Conservation (phyloP, 257 asterid species). For the Jasminum sambac region DNA sequence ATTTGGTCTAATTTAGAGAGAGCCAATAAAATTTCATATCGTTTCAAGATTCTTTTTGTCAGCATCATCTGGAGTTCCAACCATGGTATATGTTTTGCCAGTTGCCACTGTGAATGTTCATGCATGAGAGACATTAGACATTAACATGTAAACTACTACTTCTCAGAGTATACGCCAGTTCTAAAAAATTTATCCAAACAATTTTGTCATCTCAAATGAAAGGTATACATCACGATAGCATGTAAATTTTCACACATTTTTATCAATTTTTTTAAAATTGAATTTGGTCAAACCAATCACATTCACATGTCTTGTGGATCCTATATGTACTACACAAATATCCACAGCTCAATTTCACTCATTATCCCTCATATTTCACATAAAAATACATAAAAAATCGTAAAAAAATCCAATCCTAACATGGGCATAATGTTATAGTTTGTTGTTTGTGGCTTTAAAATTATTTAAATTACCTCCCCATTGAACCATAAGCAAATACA, state of each 20-base stretch:
- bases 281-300: no score
- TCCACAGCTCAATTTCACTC: no score
- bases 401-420: no score
- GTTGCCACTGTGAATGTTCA: slow-evolving; percentile 51
- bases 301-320: no score
- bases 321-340: no score
- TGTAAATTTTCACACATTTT: no score
- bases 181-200: slow-evolving; percentile 11
- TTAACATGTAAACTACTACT: background rate
- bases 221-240: no score
- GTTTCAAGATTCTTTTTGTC: slow-evolving; percentile 11
- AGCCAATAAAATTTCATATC: no score
- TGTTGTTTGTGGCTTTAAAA: slow-evolving; percentile 18
- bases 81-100: slow-evolving; percentile 87
- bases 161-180: slow-evolving; percentile 4
- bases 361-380: no score
- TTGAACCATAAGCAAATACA: slow-evolving; percentile 98
- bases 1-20: no score
- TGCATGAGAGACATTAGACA: slow-evolving; percentile 13
- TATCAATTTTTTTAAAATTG: no score
- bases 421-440: slow-evolving; percentile 10
- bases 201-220: slow-evolving; percentile 5
- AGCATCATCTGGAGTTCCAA: slow-evolving; percentile 83
- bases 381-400: no score
- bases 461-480: slow-evolving; percentile 71